Percentiles rank a stretch among this genome's conserved stretches.
Conservation (phyloP, 805 yeast genomes). For the Soucietia sequanensis region DNA sequence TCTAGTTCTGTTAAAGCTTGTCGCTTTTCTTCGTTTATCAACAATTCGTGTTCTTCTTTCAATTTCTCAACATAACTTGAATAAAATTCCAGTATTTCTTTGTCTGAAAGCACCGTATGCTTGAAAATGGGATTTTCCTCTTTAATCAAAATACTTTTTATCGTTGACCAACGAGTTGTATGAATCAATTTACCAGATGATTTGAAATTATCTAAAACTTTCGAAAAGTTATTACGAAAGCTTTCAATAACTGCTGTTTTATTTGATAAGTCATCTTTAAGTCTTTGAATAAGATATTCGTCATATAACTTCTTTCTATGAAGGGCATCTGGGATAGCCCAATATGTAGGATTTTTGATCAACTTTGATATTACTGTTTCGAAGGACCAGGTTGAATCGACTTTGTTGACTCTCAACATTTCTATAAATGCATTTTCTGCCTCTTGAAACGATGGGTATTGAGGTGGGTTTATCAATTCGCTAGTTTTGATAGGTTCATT, state of each 20-base stretch:
- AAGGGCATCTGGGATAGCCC: conserved; percentile 63
- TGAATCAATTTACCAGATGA: conserved; percentile 41
- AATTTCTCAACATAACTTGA: conserved; percentile 46
- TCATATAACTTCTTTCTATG: conserved; percentile 63
- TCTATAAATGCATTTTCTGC: conserved; percentile 47
- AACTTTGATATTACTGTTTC: conserved; percentile 58
- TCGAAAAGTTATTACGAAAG: conserved; percentile 53
- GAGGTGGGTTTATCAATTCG: conserved; percentile 22
- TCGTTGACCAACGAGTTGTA: conserved; percentile 64
- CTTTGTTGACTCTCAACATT: conserved; percentile 53
- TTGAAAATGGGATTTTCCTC: conserved; percentile 68
- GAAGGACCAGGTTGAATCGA: conserved; percentile 78
- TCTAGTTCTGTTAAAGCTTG: conserved; percentile 55
- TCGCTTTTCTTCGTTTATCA: conserved; percentile 27
- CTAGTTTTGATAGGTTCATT: conserved; percentile 18
- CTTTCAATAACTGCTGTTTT: conserved; percentile 53
- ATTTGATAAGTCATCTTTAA: conserved; percentile 50
- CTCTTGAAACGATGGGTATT: conserved; percentile 23
- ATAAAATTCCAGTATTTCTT: conserved; percentile 55
- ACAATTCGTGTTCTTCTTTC: conserved; percentile 23
- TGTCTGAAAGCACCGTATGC: conserved; percentile 58
- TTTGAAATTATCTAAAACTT: conserved; percentile 41
- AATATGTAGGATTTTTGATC: conserved; percentile 60
- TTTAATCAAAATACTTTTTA: conserved; percentile 44
- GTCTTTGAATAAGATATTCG: conserved; percentile 46